Conservation (phyloP, 164 flowering plant species). For the Tinospora cordifolia region DNA sequence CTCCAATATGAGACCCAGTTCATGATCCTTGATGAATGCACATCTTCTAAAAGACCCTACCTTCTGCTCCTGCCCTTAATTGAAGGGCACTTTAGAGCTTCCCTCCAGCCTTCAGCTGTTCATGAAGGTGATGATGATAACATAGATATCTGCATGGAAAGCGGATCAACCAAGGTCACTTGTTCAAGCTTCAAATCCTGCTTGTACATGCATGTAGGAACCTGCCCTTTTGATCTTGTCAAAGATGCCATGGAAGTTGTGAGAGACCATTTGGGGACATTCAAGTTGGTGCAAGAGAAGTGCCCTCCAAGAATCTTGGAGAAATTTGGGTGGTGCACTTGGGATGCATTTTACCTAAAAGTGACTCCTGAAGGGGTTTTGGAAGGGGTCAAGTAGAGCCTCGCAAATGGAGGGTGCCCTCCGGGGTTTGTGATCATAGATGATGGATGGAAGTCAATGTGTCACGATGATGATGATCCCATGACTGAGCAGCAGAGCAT, state of each 20-base stretch:
- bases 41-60: conserved; percentile 43
- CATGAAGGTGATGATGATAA: conserved; percentile 32
- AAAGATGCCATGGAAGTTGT: conserved; percentile 42
- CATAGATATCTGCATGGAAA: conserved; percentile 65
- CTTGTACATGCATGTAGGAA: conserved; percentile 56
- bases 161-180: conserved; percentile 53
- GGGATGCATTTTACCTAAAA: conserved; percentile 65
- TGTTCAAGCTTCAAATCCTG: conserved; percentile 24
- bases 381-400: conserved; percentile 51
- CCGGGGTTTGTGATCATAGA: conserved; percentile 62
- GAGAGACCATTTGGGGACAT: conserved; percentile 45
- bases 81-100: conserved; percentile 65
- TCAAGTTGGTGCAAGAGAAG: conserved; percentile 37
- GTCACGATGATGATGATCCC: conserved; percentile 46
- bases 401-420: conserved; percentile 58
- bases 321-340: conserved; percentile 77
- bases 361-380: conserved; percentile 51
- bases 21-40: conserved; percentile 48
- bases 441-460: conserved; percentile 70
- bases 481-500: conserved; percentile 34
- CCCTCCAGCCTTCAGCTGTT: conserved; percentile 42
- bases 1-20: conserved; percentile 77
- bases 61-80: conserved; percentile 63
- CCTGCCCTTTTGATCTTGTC: conserved; percentile 49
- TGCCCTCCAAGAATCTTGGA: conserved; percentile 49